phyloP scores from a whole-genome alignment of 352 stramenopile genomes.

The Pythium diclinum region DNA sequence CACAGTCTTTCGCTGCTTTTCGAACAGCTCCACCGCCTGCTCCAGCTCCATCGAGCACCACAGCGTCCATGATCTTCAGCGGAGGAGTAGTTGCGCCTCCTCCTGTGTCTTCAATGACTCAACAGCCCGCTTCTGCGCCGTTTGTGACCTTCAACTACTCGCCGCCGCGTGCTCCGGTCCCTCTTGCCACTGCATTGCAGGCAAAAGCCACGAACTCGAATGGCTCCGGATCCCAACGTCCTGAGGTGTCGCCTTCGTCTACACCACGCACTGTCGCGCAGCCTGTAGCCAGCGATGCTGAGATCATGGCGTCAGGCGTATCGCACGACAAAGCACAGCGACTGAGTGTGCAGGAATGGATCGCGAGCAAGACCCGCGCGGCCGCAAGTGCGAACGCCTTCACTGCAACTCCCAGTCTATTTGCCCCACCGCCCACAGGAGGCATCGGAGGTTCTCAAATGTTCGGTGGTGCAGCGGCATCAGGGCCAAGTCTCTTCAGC shows the following conservation, averaged over 20 bases:
- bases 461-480: background rate
- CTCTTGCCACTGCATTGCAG: background rate
- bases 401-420: background rate
- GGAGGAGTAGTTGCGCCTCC: background rate
- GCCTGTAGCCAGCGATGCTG: conserved; percentile 43
- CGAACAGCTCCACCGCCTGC: background rate
- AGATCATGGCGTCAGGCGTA: conserved; percentile 52
- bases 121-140: background rate
- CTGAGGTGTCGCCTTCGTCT: background rate
- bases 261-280: conserved; percentile 6
- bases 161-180: conserved; percentile 5
- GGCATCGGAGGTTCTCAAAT: background rate
- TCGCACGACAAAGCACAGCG: conserved; percentile 63
- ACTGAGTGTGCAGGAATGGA: conserved; percentile 76
- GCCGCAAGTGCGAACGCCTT: background rate
- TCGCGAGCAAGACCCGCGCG: conserved; percentile 51
- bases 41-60: background rate
- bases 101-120: background rate
- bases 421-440: background rate
- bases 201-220: background rate
- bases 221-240: background rate
- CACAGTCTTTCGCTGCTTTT: background rate
- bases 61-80: conserved; percentile 15
- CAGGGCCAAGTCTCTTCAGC: background rate
- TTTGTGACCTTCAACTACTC: conserved; percentile 25